Evolutionary conservation across 2,329 filamentous ascomycete genomes (phyloP), one percentile per base, ranked within the genome.

Genomic region (Bipolaris cookei): DNA sequence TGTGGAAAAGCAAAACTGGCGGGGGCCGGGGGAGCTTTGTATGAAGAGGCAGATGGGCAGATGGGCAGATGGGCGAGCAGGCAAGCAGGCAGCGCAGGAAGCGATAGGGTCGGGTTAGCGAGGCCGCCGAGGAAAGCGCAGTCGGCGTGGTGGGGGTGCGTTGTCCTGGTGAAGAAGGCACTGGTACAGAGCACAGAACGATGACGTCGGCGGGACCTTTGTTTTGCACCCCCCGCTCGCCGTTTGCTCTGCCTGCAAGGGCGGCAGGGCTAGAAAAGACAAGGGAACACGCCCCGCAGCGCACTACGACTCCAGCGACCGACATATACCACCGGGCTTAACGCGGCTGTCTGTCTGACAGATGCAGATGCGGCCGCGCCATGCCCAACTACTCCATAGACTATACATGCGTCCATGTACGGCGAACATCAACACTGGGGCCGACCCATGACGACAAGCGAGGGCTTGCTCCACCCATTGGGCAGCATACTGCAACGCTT

Each of bases 181-280:
- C n/a, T n/a, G n/a, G n/a, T 1, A 30, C 28, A 30, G 28, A 30
- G 39, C 20, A 25, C 43, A 34, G 25, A 44, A 20, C 14, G 28
- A 55, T 55, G 58, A 52, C 48, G 55, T 61, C 42, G 47, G 44
- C 49, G 49, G 56, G 44, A 58, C 51, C 54, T 37, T 25, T 42
- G 38, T 14, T 21, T 5, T 13, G 23, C 20, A n/a, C 49, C 52
- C 54, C 54, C 54, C 54, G 54, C 54, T 42, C 54, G 37, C 49
- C 23, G 38, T 51, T 25, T 41, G 43, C 34, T 41, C 37, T 21
- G 30, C 43, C 39, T 57, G 49, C 54, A 57, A 50, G 32, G 47
- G 49, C 54, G 43, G 48, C 42, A 44, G 18, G 49, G 20, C 37
- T 43, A 16, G 28, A 30, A 30, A 30, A 28, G 25, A 28, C 25